Percentiles rank a stretch among this genome's conserved stretches.
Evolutionary conservation across 345 rosid species (phyloP).

Genomic region (Citrus unshiu): DNA sequence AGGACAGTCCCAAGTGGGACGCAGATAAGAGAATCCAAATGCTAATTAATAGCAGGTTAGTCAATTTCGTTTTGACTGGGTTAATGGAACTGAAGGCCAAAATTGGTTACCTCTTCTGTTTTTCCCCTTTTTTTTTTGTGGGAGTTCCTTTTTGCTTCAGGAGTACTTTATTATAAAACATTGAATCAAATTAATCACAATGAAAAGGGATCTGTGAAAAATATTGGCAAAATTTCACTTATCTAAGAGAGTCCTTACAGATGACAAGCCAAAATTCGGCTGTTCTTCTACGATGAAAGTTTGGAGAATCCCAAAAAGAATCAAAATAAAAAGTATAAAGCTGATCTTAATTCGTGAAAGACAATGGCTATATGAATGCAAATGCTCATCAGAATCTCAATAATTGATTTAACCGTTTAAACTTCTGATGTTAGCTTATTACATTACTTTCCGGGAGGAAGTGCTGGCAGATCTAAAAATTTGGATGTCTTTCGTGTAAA

Average conservation of each 20-base stretch:
- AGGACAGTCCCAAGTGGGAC: neutral
- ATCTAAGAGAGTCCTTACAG: neutral
- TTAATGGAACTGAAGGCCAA: neutral
- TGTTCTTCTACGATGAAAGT: neutral
- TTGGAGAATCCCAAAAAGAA: conserved; percentile 5
- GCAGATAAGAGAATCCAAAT: neutral
- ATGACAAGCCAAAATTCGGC: neutral
- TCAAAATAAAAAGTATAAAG: neutral
- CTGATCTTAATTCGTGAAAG: conserved; percentile 1
- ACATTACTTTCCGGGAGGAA: conserved; percentile 54
- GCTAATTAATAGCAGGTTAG: neutral
- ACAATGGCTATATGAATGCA: neutral
- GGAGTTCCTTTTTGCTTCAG: neutral
- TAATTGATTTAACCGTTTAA: neutral
- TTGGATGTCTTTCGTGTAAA: conserved; percentile 74
- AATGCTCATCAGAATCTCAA: neutral
- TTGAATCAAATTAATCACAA: neutral
- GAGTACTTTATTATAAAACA: neutral
- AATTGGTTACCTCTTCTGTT: no score
- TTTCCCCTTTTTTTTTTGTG: neutral
- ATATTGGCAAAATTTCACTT: neutral
- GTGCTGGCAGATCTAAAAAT: conserved; percentile 29
- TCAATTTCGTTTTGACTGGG: neutral
- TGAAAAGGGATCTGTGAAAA: neutral
- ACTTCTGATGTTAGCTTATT: conserved; percentile 5